A percentile compares a stretch with the other conserved stretches of the same genome.
Evolutionary conservation across 495 filamentous ascomycete species (phyloP).

Genomic region (Gamarada debralockiae): DNA sequence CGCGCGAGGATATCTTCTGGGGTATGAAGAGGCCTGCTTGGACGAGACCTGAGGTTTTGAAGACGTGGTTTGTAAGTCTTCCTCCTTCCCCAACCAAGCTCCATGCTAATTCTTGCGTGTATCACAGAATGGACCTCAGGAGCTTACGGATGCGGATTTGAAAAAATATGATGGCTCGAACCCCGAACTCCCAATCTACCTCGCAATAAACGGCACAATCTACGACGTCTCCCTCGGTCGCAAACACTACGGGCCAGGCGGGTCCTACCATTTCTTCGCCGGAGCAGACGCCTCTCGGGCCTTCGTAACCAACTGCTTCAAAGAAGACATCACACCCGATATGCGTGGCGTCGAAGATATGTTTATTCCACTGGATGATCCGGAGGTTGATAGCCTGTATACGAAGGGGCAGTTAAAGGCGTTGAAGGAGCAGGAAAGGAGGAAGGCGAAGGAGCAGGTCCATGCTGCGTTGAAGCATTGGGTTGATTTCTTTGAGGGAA

Average conservation of each 20-base stretch:
- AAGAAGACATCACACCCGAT: conserved; percentile 76
- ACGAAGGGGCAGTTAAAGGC: conserved; percentile 49
- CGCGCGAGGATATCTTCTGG: conserved; percentile 44
- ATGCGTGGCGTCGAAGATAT: conserved; percentile 84
- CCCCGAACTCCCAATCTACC: conserved; percentile 72
- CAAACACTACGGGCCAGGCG: conserved; percentile 82
- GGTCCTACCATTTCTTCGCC: conserved; percentile 82
- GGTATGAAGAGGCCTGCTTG: conserved; percentile 65
- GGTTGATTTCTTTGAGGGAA: conserved; percentile 71
- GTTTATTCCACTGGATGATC: conserved; percentile 75
- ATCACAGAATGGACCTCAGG: conserved; percentile 44
- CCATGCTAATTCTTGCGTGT: background rate
- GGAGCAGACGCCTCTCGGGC: conserved; percentile 84
- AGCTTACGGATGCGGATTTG: conserved; percentile 72
- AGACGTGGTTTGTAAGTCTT: conserved; percentile 43
- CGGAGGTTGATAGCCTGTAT: conserved; percentile 45
- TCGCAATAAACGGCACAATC: conserved; percentile 90
- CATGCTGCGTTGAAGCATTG: conserved; percentile 58
- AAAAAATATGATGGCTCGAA: conserved; percentile 74
- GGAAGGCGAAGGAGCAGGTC: conserved; percentile 50
- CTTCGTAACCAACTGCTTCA: conserved; percentile 97
- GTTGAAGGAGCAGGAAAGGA: conserved; percentile 47
- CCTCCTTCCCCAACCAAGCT: background rate
- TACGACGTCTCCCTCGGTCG: conserved; percentile 84
- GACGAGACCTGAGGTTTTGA: conserved; percentile 56